Base-by-base conservation (phyloP, 331 rosid species). In the Acacia pycnantha region DNA sequence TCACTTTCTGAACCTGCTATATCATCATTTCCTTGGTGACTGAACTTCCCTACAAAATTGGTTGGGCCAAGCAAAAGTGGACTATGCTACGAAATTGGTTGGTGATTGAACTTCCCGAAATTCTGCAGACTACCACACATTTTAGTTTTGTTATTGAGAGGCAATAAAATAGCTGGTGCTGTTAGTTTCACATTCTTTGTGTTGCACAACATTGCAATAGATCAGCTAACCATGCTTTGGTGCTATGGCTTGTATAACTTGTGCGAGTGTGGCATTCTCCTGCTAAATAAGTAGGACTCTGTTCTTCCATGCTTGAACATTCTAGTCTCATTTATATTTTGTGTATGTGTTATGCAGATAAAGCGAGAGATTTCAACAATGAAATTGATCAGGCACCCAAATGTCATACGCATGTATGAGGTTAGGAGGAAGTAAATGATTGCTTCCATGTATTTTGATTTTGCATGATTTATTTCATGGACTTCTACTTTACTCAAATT, bases 311-410 rank as follows among this genome's bases (percentile, higher is more conserved):
- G 35, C 83, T 53, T 37, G 27, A 79, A 35, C 56, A 24, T 21
- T 40, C 11, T 81, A 19, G 15, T 65, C 40, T 65, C 46, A 65
- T 15, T 31, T 24, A 50, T 11, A 78, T 70, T 22, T 41, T 77
- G 47, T 47, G 59, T 53, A 10, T 61, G 10, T 46, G 6, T 41
- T 68, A 21, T 79, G 84, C 93, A 91, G 97, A 91, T 93, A 81
- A 88, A 91, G 68, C 91, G 90, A 80, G 97, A 93, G 83, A 93
- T 93, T 76, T 88, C 93, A 14, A 93, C 94, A 1, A 91, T 93
- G 97, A 91, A 89, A 73, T 82, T 91, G 61, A 85, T 91, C 59
- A 91, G 89, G 84, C 97, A 93, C 81, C 96, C 97, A 4, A 91
- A 93, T 67, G 93, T 93, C 71, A 86, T 93, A 43, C 91, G 91